phyloP scores from a whole-genome alignment of 495 filamentous ascomycete species.

The Aspergillus saccharolyticus region DNA sequence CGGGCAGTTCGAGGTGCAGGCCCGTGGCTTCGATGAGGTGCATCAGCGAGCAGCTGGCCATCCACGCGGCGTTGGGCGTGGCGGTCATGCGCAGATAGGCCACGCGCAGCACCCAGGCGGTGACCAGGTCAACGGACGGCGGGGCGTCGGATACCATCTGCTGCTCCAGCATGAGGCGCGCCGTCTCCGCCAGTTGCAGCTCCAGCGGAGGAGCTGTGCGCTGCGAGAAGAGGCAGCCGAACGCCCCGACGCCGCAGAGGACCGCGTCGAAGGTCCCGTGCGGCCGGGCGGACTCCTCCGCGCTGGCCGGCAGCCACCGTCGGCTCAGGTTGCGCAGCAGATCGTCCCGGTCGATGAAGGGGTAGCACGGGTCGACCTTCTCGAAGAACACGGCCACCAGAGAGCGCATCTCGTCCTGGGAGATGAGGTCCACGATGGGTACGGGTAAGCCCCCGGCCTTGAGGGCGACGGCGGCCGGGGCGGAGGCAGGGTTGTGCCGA shows the following conservation, averaged over 20 bases:
- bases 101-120: constrained; percentile 49
- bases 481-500: constrained; percentile 23
- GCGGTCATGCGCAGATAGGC: constrained; percentile 50
- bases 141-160: constrained; percentile 26
- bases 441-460: too few relatives aligned
- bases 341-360: constrained; percentile 41
- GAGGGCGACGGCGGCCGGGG: constrained; percentile 6
- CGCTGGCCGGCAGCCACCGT: constrained; percentile 31
- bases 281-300: constrained; percentile 10
- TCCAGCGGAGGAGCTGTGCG: constrained; percentile 30
- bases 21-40: constrained; percentile 52
- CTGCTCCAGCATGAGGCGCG: constrained; percentile 42
- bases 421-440: constrained; percentile 35
- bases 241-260: constrained; percentile 45
- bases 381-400: constrained; percentile 44
- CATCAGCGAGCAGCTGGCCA: constrained; percentile 51
- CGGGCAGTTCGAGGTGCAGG: constrained; percentile 41
- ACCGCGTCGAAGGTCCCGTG: constrained; percentile 38
- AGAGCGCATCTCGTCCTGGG: constrained; percentile 37
- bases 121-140: constrained; percentile 37
- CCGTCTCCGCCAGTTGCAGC: constrained; percentile 34
- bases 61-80: constrained; percentile 49
- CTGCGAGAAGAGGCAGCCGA: constrained; percentile 44
- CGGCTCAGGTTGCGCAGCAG: constrained; percentile 28
- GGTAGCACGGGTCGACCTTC: constrained; percentile 46